Evolutionary conservation across 2,329 filamentous ascomycete species (phyloP), one percentile per base, ranked within the genome.

Genomic region (Ophiostoma australiae): DNA sequence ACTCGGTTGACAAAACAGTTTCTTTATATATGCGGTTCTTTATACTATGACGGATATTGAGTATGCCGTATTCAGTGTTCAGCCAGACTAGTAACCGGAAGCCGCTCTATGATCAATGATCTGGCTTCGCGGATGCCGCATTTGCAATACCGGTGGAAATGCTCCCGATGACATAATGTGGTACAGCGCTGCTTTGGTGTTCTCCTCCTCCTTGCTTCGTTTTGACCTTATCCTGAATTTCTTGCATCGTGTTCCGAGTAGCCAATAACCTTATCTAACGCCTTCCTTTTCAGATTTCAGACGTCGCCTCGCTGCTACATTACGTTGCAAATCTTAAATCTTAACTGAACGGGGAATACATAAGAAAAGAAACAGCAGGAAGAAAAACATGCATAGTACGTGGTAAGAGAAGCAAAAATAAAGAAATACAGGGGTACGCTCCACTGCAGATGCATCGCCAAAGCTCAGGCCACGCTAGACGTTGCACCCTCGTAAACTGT

Each of bases 401-500:
- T 13, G 13, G 37, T 11, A 41, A 48, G 6, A 20, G 17, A 48
- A 8, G 23, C 11, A 11, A 7, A 58, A 27, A 27, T 27, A 11
- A 58, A 58, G 27, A 4, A n/a, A 58, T 58, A 31, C 52, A 58
- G 52, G 52, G 52, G 52, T 58, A 58, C 23, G 52, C 52, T 41
- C 39, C 52, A n/a, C 44, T 48, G 20, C 17, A n/a, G 44, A 48
- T 48, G 20, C 44, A 48, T 48, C 44, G 44, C 44, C 44, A 48
- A 48, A 48, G 44, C 52, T 23, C 52, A 58, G 23, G 23, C 52
- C 23, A 58, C 23, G 52, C 52, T 58, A 27, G 3, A 27, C 10
- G 52, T 23, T 58, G 7, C 52, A 58, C 52, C 52, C 52, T 58
- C 52, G 52, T 27, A 58, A 58, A 58, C n/a, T 58, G 23, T 58